Conservation (phyloP, 2,329 filamentous ascomycete genomes). For the Microdochium paspali region DNA sequence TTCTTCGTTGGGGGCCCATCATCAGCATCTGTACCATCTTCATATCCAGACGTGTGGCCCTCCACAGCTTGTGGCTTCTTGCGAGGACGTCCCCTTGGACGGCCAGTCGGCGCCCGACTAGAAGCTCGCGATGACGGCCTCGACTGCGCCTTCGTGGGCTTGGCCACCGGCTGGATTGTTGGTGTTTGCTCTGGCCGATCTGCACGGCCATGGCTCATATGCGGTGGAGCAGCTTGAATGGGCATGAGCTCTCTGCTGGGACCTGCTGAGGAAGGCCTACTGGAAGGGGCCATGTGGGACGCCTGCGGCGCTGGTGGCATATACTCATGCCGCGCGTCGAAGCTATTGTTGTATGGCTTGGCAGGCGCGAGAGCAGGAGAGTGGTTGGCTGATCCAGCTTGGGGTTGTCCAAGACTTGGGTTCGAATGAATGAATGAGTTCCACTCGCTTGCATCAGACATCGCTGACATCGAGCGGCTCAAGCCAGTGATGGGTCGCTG, state of each 20-base stretch:
- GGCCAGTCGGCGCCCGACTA: slow-evolving; percentile 39
- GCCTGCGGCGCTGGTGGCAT: slow-evolving; percentile 20
- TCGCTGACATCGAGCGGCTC: slow-evolving; percentile 24
- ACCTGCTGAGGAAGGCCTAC: slow-evolving; percentile 13
- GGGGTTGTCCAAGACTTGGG: slow-evolving; percentile 36
- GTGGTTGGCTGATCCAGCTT: slow-evolving; percentile 17
- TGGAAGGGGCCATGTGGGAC: slow-evolving; percentile 2
- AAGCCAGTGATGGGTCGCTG: slow-evolving; percentile 11
- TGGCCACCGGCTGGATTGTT: slow-evolving; percentile 15
- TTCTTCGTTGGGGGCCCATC: slow-evolving; percentile 56
- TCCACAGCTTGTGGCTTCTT: slow-evolving; percentile 38
- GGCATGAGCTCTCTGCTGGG: not conserved
- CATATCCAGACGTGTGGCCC: slow-evolving; percentile 67
- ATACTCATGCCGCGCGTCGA: slow-evolving; percentile 12
- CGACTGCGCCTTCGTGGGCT: slow-evolving; percentile 32
- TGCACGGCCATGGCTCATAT: slow-evolving; percentile 8
- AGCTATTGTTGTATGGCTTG: not conserved
- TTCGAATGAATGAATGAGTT: slow-evolving; percentile 66
- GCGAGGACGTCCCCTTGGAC: slow-evolving; percentile 45
- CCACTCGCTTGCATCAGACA: slow-evolving; percentile 67
- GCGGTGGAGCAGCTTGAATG: slow-evolving; percentile 4
- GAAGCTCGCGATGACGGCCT: slow-evolving; percentile 53
- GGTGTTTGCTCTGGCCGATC: slow-evolving; percentile 4
- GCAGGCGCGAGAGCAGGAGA: slow-evolving; percentile 19
- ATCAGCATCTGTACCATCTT: slow-evolving; percentile 55